Base-by-base conservation (phyloP, 169 alveolate genomes). In the Perkinsus marinus region DNA sequence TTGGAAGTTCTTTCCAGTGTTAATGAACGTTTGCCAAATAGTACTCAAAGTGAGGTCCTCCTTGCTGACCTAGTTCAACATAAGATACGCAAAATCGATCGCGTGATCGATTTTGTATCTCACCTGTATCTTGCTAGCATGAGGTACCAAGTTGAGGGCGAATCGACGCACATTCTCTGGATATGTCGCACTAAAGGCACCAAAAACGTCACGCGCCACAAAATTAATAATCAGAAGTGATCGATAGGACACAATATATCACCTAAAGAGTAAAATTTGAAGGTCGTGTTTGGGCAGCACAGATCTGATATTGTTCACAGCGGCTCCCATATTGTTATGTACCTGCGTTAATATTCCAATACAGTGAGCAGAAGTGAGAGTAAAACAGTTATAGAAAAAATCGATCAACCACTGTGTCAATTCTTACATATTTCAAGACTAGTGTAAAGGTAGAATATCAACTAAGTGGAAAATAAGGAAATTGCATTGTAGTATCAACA, bases 11-110 rank as follows among this genome's bases (percentile, higher is more conserved):
- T 41, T 41, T 41, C 46, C 46, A 41, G 46, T 41, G 46, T 41
- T 41, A 10, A 98, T 97, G 94, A 97, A 97, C 95, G 96, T 97
- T 94, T 98, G 99, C 93, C 96, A 96, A 90, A 99, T 98, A 94
- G 99, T 98, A 93, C 97, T 98, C 90, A 99, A 94, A 9, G 99
- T 98, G 90, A 98, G 95, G 93, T 98, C 98, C 92, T 98, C 99
- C 91, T 98, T 97, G 94, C 96, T 96, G 79, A 98, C 99, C 95
- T 95, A 92, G 39, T 90, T 90, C 39, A 90, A 89, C 37, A 36
- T 37, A 2, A 57, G 46, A 92, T 68, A 90, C 90, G 68, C n/a
- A 10, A 79, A 38, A 16, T 95, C 93, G 30, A 94, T 94, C 89
- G 91, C 91, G 7, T 93, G 93, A 26, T 30, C 39, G 43, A 39